Conservation (phyloP, 208 protist species). For the Trypanosoma theileri region DNA sequence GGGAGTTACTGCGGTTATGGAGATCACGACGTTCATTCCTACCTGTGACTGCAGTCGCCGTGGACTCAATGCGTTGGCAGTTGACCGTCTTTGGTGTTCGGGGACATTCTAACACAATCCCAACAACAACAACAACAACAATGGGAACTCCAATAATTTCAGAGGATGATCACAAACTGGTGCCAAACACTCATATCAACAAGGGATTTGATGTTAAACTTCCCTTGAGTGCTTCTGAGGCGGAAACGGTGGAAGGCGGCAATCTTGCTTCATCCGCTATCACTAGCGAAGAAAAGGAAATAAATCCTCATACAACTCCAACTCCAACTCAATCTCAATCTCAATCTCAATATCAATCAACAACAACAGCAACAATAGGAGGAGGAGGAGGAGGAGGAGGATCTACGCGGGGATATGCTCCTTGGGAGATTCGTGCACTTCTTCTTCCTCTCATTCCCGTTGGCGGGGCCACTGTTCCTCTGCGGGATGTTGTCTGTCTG, state of each 20-base stretch:
- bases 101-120: neutral
- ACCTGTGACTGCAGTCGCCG: neutral
- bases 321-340: too few relatives aligned
- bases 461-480: conserved; percentile 10
- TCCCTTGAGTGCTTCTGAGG: too few relatives aligned
- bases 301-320: too few relatives aligned
- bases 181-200: neutral
- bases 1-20: conserved; percentile 1
- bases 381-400: neutral
- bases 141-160: conserved; percentile 8
- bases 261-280: too few relatives aligned
- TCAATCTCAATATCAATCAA: neutral
- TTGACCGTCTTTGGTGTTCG: neutral
- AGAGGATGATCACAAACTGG: conserved; percentile 27
- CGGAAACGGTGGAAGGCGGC: too few relatives aligned
- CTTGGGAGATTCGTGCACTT: conserved; percentile 58
- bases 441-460: conserved; percentile 46
- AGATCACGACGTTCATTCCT: neutral
- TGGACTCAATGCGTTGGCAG: neutral
- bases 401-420: conserved; percentile 31
- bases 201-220: neutral
- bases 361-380: neutral
- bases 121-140: neutral
- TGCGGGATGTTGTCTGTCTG: conserved; percentile 19
- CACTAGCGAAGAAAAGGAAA: too few relatives aligned